These are phyloP conservation scores for Corchorus capsularis DNA, from an alignment of 345 rosid genomes.

Conservation along the genomic window DNA sequence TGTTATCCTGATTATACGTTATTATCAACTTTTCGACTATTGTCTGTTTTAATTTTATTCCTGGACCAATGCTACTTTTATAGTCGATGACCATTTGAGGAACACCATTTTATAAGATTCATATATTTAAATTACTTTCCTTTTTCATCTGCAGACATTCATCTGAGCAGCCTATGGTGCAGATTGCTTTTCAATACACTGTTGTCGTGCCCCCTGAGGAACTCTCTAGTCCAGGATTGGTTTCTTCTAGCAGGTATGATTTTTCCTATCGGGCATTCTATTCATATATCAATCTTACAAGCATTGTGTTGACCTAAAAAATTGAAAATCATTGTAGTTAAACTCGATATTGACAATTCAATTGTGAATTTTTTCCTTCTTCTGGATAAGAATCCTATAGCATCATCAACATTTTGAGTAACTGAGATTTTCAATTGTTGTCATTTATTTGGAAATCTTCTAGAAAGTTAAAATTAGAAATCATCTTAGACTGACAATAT, in stretches of 20 bases:
- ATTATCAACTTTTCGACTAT: background rate
- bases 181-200: slow-evolving; percentile 94
- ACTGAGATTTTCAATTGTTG: background rate
- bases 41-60: background rate
- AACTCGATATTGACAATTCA: background rate
- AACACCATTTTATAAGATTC: background rate
- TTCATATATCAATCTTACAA: background rate
- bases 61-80: background rate
- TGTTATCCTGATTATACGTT: slow-evolving; percentile 1
- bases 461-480: slow-evolving; percentile 1
- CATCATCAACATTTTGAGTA: background rate
- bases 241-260: slow-evolving; percentile 70
- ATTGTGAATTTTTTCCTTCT: background rate
- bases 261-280: slow-evolving; percentile 13
- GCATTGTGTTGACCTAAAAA: background rate
- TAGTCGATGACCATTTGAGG: background rate
- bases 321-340: background rate
- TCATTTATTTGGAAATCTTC: background rate
- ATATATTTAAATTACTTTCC: background rate
- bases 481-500: background rate
- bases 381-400: slow-evolving; percentile 2
- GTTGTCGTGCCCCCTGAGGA: slow-evolving; percentile 86
- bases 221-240: slow-evolving; percentile 50
- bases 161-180: slow-evolving; percentile 83
- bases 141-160: slow-evolving; percentile 56